Evolutionary conservation across 2,329 filamentous ascomycete genomes (phyloP), one percentile per base, ranked within the genome.

Genomic region (Diaporthe longicolla): DNA sequence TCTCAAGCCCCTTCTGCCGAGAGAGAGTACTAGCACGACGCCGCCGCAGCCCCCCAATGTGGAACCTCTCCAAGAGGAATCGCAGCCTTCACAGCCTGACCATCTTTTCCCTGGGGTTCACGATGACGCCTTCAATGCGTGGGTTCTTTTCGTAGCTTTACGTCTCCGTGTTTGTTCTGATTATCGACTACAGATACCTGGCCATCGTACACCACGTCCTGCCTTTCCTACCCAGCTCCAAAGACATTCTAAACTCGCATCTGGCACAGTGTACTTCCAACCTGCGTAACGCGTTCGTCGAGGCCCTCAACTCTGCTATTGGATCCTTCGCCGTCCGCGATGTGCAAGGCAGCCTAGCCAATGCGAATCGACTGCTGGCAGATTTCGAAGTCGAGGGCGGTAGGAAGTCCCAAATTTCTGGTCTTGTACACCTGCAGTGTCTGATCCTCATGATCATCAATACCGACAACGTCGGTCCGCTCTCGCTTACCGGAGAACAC

Each of bases 361-460:
- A 84, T 4, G 86, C 87, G 21, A 85, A 83, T 59, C 84, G 84
- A 5, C 80, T 89, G 63, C 83, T 91, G 6, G 83, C 84, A 37
- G 86, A 89, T 55, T 90, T 87, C 86, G 89, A 91, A 78, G 83
- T 82, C 0, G 81, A 83, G 65, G 81, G 82, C 8, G 80, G 79
- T 4, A 81, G 83, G 26, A 83, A 82, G 45, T 83, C 84, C 9
- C 76, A 81, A 5, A 80, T 84, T 6, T 82, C 83, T 32, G 85
- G 89, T 72, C 84, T 91, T 29, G 85, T 93, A 0, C 91, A 93
- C 79, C 85, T 93, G 9, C 93, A 94, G 79, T 91, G 90, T 0
- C 83, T 94, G 52, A 83, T 94, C 48, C 84, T 95, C 61, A 87
- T 94, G 79, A 88, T 89, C 17, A 88, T 94, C 37, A 91, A 93